Evolutionary conservation across 805 yeast genomes (phyloP).

Genomic region (Metschnikowia chrysomelidarum): DNA sequence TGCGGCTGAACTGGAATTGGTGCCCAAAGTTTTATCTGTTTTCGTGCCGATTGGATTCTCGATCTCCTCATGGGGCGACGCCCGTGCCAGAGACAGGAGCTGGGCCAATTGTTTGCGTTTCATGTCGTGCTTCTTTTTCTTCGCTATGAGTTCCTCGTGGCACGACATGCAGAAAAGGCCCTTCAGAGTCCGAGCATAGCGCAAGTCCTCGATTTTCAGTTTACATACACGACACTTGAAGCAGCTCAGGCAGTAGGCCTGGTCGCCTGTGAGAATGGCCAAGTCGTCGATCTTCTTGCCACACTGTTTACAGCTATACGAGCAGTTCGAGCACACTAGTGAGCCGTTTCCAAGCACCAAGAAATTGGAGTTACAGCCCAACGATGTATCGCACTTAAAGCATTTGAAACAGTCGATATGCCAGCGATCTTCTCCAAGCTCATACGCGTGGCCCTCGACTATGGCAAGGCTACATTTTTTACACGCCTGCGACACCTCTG

Average conservation of each 20-base stretch:
- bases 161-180: conserved; percentile 93
- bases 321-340: conserved; percentile 84
- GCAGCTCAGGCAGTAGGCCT: conserved; percentile 89
- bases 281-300: conserved; percentile 83
- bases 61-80: conserved; percentile 10
- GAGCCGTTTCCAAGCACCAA: conserved; percentile 91
- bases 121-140: conserved; percentile 63
- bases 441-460: conserved; percentile 91
- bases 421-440: conserved; percentile 93
- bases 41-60: conserved; percentile 3
- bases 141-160: conserved; percentile 77
- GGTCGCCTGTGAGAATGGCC: conserved; percentile 93
- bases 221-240: conserved; percentile 89
- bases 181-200: conserved; percentile 89
- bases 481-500: conserved; percentile 28
- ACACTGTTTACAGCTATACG: conserved; percentile 87
- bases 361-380: conserved; percentile 88
- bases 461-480: conserved; percentile 49
- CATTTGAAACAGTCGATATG: conserved; percentile 91
- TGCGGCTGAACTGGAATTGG: too few relatives aligned
- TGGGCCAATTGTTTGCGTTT: conserved; percentile 35
- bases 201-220: conserved; percentile 77
- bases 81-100: conserved; percentile 27
- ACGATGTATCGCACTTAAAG: conserved; percentile 71
- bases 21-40: too few relatives aligned